Evolutionary conservation across 768 basidiomycete genomes (phyloP), one percentile per base, ranked within the genome.

Genomic region (Pulveroboletus sp.): DNA sequence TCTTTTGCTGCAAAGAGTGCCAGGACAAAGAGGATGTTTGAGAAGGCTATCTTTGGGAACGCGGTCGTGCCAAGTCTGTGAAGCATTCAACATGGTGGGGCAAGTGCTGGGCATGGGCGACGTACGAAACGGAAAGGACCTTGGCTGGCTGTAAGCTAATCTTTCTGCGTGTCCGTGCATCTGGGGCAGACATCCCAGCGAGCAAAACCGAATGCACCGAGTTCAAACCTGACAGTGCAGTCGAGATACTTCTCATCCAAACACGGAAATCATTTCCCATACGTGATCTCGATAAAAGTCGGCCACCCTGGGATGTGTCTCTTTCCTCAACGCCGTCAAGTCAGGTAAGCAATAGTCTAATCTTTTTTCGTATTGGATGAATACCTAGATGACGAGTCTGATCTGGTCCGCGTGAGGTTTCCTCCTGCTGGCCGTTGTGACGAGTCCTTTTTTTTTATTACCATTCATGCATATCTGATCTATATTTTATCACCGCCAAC

Each of bases 381-480:
- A 56, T 60, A 52, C 55, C 47, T 67, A 80, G 80, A 82, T 82
- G 80, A 82, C 90, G 90, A 92, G 90, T 93, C 90, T 74, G 90
- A 92, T 69, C 64, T 62, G 65, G 66, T 58, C 53, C 63, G 51
- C 63, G 57, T 72, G 74, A 78, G 82, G 82, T 79, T 82, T 80
- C 82, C 81, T 78, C 75, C 66, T 69, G 57, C 57, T 50, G 66
- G 70, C 38, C 50, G 56, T 73, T 52, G 62, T 85, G 89, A 90
- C 80, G 88, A 90, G 59, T 72, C 73, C 51, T 67, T 70, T 64
- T 69, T 72, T 68, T 51, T 62, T 32, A 75, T 73, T 87, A 87
- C 90, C 89, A 92, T 93, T 93, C 90, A 93, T 92, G 90, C 89
- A 75, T 85, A 75, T 72, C 90, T 92, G 90, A 91, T 70, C 60